phyloP scores from a whole-genome alignment of 108 stramenopile species.

The Seminavis robusta region DNA sequence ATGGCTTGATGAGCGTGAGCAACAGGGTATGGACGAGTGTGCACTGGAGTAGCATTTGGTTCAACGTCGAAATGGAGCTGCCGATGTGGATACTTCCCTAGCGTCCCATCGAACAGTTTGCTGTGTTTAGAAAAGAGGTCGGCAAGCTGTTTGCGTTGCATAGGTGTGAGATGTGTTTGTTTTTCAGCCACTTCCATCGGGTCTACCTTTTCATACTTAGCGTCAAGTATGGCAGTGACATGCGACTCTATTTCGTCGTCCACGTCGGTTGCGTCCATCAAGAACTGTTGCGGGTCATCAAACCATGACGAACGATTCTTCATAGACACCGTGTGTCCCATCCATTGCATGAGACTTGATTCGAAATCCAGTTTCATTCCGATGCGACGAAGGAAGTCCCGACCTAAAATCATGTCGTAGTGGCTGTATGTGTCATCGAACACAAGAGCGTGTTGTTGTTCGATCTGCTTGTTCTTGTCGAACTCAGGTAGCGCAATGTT shows the following conservation, averaged over 20 bases:
- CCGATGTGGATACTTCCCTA: not conserved
- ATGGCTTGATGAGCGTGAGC: slow-evolving; percentile 8
- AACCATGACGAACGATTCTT: not conserved
- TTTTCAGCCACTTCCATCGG: slow-evolving; percentile 14
- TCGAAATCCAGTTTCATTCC: slow-evolving; percentile 12
- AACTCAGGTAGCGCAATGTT: slow-evolving; percentile 27
- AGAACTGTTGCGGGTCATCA: not conserved
- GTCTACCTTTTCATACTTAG: slow-evolving; percentile 28
- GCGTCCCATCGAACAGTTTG: slow-evolving; percentile 35
- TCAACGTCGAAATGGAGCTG: slow-evolving; percentile 26
- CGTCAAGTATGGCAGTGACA: slow-evolving; percentile 23
- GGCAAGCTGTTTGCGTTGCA: slow-evolving; percentile 14
- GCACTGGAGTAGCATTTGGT: slow-evolving; percentile 17
- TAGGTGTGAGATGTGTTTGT: slow-evolving; percentile 23
- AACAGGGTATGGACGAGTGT: slow-evolving; percentile 17
- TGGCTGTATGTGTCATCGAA: not conserved
- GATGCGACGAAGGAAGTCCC: slow-evolving; percentile 16
- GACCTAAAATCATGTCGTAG: slow-evolving; percentile 35
- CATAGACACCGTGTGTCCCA: slow-evolving; percentile 13
- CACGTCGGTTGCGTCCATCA: not conserved
- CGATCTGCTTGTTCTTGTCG: slow-evolving; percentile 7
- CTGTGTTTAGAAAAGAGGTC: slow-evolving; percentile 7
- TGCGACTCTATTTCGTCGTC: not conserved
- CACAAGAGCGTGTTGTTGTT: slow-evolving; percentile 2
- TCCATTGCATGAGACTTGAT: slow-evolving; percentile 10